Percentiles rank a stretch among this genome's conserved stretches.
Evolutionary conservation across 352 stramenopile genomes (phyloP).

Genomic region (Phytophthora pini): DNA sequence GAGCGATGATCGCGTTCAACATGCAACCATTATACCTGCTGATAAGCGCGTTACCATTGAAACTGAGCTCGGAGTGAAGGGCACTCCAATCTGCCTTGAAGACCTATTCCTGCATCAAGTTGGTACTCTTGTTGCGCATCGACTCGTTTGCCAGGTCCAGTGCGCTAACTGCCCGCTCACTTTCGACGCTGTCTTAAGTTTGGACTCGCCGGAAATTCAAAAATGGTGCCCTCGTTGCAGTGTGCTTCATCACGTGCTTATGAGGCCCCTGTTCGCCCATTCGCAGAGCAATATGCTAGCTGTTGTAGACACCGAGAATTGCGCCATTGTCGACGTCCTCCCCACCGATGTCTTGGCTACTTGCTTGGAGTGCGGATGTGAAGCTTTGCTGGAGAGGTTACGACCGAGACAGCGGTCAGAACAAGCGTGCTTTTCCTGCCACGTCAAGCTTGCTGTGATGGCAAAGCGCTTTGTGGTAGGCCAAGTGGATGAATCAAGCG

Average conservation of each 20-base stretch:
- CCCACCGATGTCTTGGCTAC: slow-evolving; percentile 75
- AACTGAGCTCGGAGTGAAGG: slow-evolving; percentile 58
- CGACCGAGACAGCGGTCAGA: slow-evolving; percentile 62
- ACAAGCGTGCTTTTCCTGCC: slow-evolving; percentile 74
- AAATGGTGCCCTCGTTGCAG: slow-evolving; percentile 88
- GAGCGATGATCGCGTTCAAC: slow-evolving; percentile 22
- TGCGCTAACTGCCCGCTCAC: slow-evolving; percentile 78
- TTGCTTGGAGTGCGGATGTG: slow-evolving; percentile 69
- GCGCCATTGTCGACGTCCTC: slow-evolving; percentile 69
- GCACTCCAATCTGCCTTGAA: slow-evolving; percentile 63
- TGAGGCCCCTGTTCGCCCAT: slow-evolving; percentile 78
- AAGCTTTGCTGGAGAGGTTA: slow-evolving; percentile 68
- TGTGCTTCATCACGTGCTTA: slow-evolving; percentile 65
- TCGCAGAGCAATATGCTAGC: slow-evolving; percentile 63
- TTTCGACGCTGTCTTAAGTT: slow-evolving; percentile 64
- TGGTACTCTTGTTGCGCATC: slow-evolving; percentile 76
- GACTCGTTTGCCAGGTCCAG: slow-evolving; percentile 67
- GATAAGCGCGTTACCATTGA: slow-evolving; percentile 56
- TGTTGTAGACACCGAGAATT: slow-evolving; percentile 82
- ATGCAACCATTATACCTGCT: slow-evolving; percentile 60
- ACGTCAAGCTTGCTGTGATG: slow-evolving; percentile 79
- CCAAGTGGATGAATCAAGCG: slow-evolving; percentile 22
- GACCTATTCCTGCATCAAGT: slow-evolving; percentile 82
- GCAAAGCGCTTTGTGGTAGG: slow-evolving; percentile 62
- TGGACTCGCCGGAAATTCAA: slow-evolving; percentile 52